Base-by-base conservation (phyloP, 2,329 filamentous ascomycete species). In the Aspergillus sp. region DNA sequence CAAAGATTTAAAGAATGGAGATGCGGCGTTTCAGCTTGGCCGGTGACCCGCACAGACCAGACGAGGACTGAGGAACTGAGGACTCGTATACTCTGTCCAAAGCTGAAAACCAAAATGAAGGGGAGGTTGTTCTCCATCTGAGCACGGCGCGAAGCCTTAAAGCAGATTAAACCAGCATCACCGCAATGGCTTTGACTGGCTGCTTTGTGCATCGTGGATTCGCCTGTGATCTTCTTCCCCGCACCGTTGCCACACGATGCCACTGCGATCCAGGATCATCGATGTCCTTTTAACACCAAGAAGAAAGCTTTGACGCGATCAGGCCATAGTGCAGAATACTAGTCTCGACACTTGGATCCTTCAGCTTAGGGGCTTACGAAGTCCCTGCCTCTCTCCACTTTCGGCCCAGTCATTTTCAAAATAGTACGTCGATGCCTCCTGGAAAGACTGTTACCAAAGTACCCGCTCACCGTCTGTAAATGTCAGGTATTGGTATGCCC, bases 181-280 rank as follows among this genome's bases (percentile, higher is more conserved):
- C 35, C 35, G 14, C 14, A n/a, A 21, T 27, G 51, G n/a, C 51
- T 8, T 19, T 47, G 52, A 61, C 60, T 64, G 49, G 33, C 59
- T 40, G 49, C 43, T 58, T 61, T 59, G 58, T 60, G 64, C 62
- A 51, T 55, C 52, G 31, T 53, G 40, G 61, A 61, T 59, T 60
- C 62, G 59, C 57, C 54, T 59, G 58, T 55, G 61, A 66, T 64
- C 62, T 57, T 58, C 61, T 62, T 63, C 64, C 64, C 64, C 64
- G 62, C 64, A 66, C 64, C 59, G 59, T 60, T 62, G 59, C 56
- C 57, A 61, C 46, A 31, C 40, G 50, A 55, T 49, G 47, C n/a
- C 54, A 35, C 21, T 37, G 46, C 17, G 45, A 50, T 55, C 48
- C 17, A 48, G 45, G 46, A 49, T 48, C 44, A 46, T 52, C 49